Conservation (phyloP, 148 eudicot genomes). For the Diospyros kaki region DNA sequence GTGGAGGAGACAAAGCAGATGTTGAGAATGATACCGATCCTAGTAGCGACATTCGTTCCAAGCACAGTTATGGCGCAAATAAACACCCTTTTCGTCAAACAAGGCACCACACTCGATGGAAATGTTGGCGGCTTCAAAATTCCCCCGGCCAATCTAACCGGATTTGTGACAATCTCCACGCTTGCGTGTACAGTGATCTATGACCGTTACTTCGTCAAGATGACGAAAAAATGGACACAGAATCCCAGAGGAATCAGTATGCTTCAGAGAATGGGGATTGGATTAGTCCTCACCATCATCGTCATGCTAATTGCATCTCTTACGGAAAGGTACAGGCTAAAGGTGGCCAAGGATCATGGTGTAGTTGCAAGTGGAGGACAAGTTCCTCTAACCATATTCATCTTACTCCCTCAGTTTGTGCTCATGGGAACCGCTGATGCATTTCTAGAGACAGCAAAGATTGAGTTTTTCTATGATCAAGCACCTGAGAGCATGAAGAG, state of each 20-base stretch:
- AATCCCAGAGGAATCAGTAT: conserved; percentile 74
- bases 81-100: conserved; percentile 70
- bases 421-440: conserved; percentile 77
- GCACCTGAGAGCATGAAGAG: conserved; percentile 90
- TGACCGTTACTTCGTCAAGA: conserved; percentile 49
- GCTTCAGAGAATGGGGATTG: conserved; percentile 80
- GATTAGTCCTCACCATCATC: conserved; percentile 46
- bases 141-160: conserved; percentile 70
- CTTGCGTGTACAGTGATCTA: conserved; percentile 56
- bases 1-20: conserved; percentile 84
- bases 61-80: conserved; percentile 70
- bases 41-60: conserved; percentile 52
- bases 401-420: conserved; percentile 62
- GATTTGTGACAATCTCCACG: conserved; percentile 60
- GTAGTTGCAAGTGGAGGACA: conserved; percentile 43
- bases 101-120: conserved; percentile 62
- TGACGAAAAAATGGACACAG: conserved; percentile 36
- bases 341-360: conserved; percentile 43
- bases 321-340: conserved; percentile 48
- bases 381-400: conserved; percentile 55
- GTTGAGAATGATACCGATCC: conserved; percentile 62
- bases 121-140: conserved; percentile 43
- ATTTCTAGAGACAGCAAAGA: conserved; percentile 59
- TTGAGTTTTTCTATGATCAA: conserved; percentile 84
- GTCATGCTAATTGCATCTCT: conserved; percentile 46